Conservation (phyloP, 352 stramenopile genomes). For the Globisporangium spiculum region DNA sequence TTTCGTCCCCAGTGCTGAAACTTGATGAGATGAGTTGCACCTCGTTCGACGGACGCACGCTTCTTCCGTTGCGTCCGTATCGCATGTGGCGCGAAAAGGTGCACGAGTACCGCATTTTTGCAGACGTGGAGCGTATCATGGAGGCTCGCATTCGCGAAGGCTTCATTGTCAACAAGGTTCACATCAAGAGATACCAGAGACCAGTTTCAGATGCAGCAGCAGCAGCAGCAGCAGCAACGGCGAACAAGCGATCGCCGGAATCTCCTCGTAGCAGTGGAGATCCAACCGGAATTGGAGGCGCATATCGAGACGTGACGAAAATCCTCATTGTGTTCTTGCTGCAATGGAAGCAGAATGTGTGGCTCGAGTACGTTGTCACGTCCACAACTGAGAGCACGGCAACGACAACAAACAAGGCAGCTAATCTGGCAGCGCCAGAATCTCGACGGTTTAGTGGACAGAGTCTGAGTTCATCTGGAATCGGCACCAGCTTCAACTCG, state of each 20-base stretch:
- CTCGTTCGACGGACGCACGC: slow-evolving; percentile 60
- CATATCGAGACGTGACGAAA: slow-evolving; percentile 44
- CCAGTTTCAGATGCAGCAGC: slow-evolving; percentile 18
- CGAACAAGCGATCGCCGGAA: slow-evolving; percentile 14
- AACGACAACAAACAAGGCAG: slow-evolving; percentile 1
- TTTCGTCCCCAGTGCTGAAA: slow-evolving; percentile 62
- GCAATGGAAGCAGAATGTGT: slow-evolving; percentile 88
- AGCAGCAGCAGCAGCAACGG: slow-evolving; percentile 17
- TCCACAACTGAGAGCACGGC: slow-evolving; percentile 50
- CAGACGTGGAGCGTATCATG: slow-evolving; percentile 77
- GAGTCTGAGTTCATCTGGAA: slow-evolving; percentile 8
- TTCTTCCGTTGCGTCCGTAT: slow-evolving; percentile 72
- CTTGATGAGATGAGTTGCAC: slow-evolving; percentile 67
- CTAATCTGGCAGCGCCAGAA: not conserved
- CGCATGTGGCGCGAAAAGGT: slow-evolving; percentile 87
- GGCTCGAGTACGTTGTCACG: slow-evolving; percentile 85
- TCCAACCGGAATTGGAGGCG: slow-evolving; percentile 8
- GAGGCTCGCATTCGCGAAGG: slow-evolving; percentile 79
- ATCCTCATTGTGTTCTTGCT: slow-evolving; percentile 81
- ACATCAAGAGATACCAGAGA: slow-evolving; percentile 53
- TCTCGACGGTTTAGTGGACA: slow-evolving; percentile 13
- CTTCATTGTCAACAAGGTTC: slow-evolving; percentile 80
- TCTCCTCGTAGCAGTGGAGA: not conserved
- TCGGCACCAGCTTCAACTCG: slow-evolving; percentile 17
- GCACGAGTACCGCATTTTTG: slow-evolving; percentile 85